Percentiles rank a stretch among this genome's conserved stretches.
These are phyloP conservation scores for Helotiales sp. DNA, from an alignment of 2,329 filamentous ascomycete species.

Conservation along the genomic window DNA sequence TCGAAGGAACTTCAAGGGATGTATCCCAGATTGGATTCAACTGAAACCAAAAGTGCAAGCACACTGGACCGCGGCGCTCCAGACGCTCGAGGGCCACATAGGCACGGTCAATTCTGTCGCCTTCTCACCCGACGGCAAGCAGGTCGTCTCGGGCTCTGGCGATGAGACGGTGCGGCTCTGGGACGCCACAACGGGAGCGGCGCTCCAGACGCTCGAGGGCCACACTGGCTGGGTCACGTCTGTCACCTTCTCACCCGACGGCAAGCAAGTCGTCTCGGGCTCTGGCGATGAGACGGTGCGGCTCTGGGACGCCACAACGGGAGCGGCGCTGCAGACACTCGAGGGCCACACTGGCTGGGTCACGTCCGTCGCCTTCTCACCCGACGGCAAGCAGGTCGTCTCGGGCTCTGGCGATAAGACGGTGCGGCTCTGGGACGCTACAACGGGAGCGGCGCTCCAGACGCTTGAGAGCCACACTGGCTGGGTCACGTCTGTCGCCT, in stretches of 20 bases:
- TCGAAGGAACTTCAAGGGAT: conserved; percentile 18
- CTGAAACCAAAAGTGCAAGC: conserved; percentile 20
- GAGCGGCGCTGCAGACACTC: not conserved
- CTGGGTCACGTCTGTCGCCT: conserved; percentile 8
- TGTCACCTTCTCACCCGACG: conserved; percentile 15
- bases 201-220: conserved; percentile 2
- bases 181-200: conserved; percentile 15
- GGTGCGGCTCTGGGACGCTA: conserved; percentile 21
- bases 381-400: not conserved
- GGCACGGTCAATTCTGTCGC: not conserved
- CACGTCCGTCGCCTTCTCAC: conserved; percentile 20
- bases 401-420: conserved; percentile 1
- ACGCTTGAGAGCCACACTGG: not conserved
- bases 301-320: conserved; percentile 20
- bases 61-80: conserved; percentile 6
- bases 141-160: not conserved
- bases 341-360: not conserved
- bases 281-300: conserved; percentile 5
- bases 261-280: not conserved
- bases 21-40: conserved; percentile 10
- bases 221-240: not conserved
- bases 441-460: conserved; percentile 8
- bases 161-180: conserved; percentile 16
- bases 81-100: conserved; percentile 3
- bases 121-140: conserved; percentile 14